Base-by-base conservation (phyloP, 441 rosid genomes). In the Mallotus japonicus region DNA sequence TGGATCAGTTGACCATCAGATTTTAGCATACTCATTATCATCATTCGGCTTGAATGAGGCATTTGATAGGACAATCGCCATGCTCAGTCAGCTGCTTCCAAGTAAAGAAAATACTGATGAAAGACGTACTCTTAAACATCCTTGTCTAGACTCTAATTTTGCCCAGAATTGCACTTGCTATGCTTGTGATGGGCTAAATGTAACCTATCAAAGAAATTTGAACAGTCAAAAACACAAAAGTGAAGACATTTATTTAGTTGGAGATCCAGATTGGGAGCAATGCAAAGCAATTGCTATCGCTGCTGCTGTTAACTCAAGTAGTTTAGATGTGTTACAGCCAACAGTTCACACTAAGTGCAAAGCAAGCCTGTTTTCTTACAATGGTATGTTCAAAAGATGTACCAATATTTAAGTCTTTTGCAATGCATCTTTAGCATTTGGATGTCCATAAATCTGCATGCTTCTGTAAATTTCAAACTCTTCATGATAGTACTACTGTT, bases 21-120 rank as follows among this genome's bases (percentile, higher is more conserved):
- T 87, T 71, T 82, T 83, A 73, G 84, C 87, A 9, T 83, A 79
- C 70, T 86, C 88, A 1, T 72, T 86, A 60, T 85, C 85, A 0
- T 78, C 83, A 44, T 85, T 87, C 76, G 88, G 92, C 65, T 74
- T 86, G 84, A 86, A 76, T 22, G 87, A 75, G 73, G 89, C 92
- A 69, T 89, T 85, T 81, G 90, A 86, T 62, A 81, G 89, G 83
- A 80, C 91, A 28, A 69, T 89, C 46, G 72, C 67, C 65, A 81
- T 85, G 82, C 76, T 89, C 44, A 65, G 70, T 46, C 80, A 68
- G 71, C 62, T 65, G 67, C 76, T 78, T 67, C 71, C 32, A 0
- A 61, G 12, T 13, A 54, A 24, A 65, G 72, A 73, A 77, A 79
- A 71, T 56, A 24, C n/a, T 50, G 28, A 71, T 32, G 75, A 70